phyloP scores from a whole-genome alignment of 768 basidiomycete species.

The Amanita muscaria region DNA sequence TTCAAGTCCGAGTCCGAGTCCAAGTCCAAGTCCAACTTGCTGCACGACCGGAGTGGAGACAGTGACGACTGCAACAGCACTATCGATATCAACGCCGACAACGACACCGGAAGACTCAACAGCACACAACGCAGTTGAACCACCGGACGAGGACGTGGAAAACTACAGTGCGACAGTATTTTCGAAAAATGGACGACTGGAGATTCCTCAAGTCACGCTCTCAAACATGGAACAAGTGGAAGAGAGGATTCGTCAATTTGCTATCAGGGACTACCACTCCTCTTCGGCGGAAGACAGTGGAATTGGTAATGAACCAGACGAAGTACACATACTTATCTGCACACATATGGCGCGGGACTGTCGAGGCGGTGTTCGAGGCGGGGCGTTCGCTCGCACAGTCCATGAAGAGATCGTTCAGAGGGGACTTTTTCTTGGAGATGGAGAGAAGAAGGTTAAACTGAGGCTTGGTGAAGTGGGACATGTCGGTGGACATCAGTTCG shows the following conservation, averaged over 20 bases:
- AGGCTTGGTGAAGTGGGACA: constrained; percentile 64
- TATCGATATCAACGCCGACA: neutral
- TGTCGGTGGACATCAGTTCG: constrained; percentile 79
- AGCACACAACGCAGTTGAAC: constrained; percentile 9
- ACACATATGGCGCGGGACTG: constrained; percentile 77
- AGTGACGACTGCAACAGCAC: neutral
- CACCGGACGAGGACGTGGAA: neutral
- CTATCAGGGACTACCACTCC: constrained; percentile 1
- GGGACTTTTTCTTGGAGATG: constrained; percentile 16
- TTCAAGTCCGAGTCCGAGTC: too few species aligned
- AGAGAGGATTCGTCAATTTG: constrained; percentile 25
- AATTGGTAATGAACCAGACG: constrained; percentile 8
- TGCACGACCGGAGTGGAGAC: too few species aligned
- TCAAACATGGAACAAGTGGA: constrained; percentile 44
- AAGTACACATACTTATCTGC: constrained; percentile 57
- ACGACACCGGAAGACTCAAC: too few species aligned
- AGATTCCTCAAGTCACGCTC: constrained; percentile 39
- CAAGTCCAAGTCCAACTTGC: too few species aligned
- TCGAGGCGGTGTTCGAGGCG: constrained; percentile 63
- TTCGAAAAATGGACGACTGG: constrained; percentile 36
- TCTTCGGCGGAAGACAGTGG: too few species aligned
- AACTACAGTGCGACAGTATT: constrained; percentile 42
- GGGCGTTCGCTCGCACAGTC: constrained; percentile 45
- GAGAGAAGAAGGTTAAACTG: constrained; percentile 17
- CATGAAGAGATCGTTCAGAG: constrained; percentile 39